Evolutionary conservation across 2,329 filamentous ascomycete genomes (phyloP).

Genomic region (Tothia fuscella): DNA sequence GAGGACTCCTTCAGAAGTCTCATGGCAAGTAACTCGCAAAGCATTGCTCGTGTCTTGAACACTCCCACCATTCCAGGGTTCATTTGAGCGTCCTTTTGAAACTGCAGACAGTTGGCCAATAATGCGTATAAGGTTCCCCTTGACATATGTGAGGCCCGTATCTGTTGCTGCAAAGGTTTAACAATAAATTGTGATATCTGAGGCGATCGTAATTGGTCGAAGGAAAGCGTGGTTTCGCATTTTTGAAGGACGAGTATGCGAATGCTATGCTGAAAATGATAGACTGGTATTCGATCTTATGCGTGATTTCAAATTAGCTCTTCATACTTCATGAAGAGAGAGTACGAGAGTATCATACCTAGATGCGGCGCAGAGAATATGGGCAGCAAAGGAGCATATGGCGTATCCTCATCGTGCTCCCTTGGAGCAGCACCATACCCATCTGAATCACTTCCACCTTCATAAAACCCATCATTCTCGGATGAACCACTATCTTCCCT

Average conservation of each 20-base stretch:
- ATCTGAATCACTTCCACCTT: slow-evolving; percentile 18
- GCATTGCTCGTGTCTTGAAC: slow-evolving; percentile 71
- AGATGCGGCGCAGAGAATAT: slow-evolving; percentile 26
- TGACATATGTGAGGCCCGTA: slow-evolving; percentile 71
- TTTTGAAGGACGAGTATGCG: slow-evolving; percentile 71
- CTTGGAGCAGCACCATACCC: too few relatives aligned
- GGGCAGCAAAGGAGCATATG: slow-evolving; percentile 26
- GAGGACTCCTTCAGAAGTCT: slow-evolving; percentile 82
- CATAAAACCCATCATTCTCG: slow-evolving; percentile 17
- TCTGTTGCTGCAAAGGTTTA: slow-evolving; percentile 89
- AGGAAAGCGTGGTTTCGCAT: slow-evolving; percentile 84
- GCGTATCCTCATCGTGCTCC: slow-evolving; percentile 17
- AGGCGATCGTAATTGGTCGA: slow-evolving; percentile 91
- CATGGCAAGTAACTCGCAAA: slow-evolving; percentile 83
- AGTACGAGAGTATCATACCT: slow-evolving; percentile 17
- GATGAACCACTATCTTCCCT: slow-evolving; percentile 5
- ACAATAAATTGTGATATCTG: slow-evolving; percentile 92
- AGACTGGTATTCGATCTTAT: slow-evolving; percentile 80
- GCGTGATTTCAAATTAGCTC: slow-evolving; percentile 31
- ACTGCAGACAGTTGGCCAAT: slow-evolving; percentile 89
- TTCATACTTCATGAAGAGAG: slow-evolving; percentile 1
- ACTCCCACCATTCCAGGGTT: slow-evolving; percentile 76
- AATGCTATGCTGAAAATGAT: slow-evolving; percentile 81
- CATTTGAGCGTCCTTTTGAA: slow-evolving; percentile 71
- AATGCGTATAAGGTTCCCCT: slow-evolving; percentile 79